Percentiles rank a stretch among this genome's conserved stretches.
Conservation (phyloP, 2,329 filamentous ascomycete genomes). For the Volutella citrinella region DNA sequence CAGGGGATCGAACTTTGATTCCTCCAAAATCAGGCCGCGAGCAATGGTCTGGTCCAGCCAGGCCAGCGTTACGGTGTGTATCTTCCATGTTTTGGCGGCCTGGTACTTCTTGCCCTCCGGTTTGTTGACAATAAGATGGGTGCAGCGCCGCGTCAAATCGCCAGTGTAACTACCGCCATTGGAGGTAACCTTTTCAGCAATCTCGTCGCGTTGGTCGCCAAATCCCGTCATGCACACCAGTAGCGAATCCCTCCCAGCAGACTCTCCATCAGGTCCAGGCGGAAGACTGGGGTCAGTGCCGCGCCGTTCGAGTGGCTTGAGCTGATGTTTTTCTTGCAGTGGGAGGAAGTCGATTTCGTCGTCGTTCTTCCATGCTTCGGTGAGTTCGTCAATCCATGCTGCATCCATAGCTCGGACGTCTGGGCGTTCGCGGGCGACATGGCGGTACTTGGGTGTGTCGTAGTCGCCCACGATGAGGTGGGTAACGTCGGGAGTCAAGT, state of each 20-base stretch:
- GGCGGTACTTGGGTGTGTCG: conserved; percentile 90
- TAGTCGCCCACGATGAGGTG: conserved; percentile 90
- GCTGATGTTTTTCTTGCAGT: conserved; percentile 64
- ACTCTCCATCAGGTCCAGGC: conserved; percentile 10
- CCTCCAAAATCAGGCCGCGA: conserved; percentile 87
- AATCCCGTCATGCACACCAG: conserved; percentile 57
- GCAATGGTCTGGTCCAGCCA: conserved; percentile 84
- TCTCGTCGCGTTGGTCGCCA: conserved; percentile 62
- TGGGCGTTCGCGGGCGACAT: conserved; percentile 83
- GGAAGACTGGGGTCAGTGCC: conserved; percentile 37
- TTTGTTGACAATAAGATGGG: conserved; percentile 78
- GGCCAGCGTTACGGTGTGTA: conserved; percentile 74
- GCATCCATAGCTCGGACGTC: conserved; percentile 81
- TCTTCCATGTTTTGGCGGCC: conserved; percentile 78
- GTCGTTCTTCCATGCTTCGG: conserved; percentile 76
- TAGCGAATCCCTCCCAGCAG: conserved; percentile 38
- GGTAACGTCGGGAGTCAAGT: conserved; percentile 93
- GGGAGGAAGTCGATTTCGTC: conserved; percentile 70
- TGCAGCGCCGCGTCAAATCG: conserved; percentile 81
- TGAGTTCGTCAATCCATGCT: conserved; percentile 81
- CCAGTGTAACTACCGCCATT: conserved; percentile 84
- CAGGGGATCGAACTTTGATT: conserved; percentile 76
- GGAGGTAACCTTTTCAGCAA: conserved; percentile 63
- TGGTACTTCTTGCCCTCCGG: conserved; percentile 87
- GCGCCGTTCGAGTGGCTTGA: conserved; percentile 60